Evolutionary conservation across 768 basidiomycete genomes (phyloP).

Genomic region (Termitomyces sp.): DNA sequence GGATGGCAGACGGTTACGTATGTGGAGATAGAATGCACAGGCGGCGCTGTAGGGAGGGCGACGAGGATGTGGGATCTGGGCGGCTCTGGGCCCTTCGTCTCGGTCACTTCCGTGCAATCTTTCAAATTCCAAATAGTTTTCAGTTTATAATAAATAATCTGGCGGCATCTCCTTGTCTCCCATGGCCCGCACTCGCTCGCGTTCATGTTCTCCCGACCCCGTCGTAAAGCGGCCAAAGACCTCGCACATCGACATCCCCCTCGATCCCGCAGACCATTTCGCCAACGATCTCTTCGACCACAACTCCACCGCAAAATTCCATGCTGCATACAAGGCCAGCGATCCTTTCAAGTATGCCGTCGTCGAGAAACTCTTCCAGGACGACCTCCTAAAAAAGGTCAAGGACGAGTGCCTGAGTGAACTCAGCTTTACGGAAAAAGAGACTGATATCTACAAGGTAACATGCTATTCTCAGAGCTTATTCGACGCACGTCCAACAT

Average conservation of each 20-base stretch:
- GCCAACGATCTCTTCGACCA: constrained; percentile 52
- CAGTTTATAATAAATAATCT: constrained; percentile 7
- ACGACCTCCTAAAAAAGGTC: constrained; percentile 72
- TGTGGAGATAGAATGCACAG: background rate
- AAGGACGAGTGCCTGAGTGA: constrained; percentile 80
- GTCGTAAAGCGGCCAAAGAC: constrained; percentile 23
- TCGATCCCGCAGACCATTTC: constrained; percentile 33
- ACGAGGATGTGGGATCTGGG: background rate
- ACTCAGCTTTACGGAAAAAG: constrained; percentile 85
- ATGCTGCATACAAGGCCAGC: constrained; percentile 48
- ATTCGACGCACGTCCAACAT: constrained; percentile 4
- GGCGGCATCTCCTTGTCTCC: background rate
- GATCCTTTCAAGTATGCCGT: constrained; percentile 80
- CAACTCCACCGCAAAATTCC: constrained; percentile 48
- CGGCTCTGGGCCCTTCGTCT: constrained; percentile 6
- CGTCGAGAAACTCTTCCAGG: constrained; percentile 77
- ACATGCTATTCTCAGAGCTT: constrained; percentile 1
- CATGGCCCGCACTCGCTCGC: constrained; percentile 25
- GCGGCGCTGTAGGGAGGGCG: too few species aligned
- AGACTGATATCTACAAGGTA: constrained; percentile 98
- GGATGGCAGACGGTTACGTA: background rate
- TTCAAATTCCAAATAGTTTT: constrained; percentile 2
- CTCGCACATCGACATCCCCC: constrained; percentile 20
- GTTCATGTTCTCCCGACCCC: constrained; percentile 20
- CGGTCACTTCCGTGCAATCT: constrained; percentile 8